Base-by-base conservation (phyloP, 345 rosid genomes). In the Brassica cretica region DNA sequence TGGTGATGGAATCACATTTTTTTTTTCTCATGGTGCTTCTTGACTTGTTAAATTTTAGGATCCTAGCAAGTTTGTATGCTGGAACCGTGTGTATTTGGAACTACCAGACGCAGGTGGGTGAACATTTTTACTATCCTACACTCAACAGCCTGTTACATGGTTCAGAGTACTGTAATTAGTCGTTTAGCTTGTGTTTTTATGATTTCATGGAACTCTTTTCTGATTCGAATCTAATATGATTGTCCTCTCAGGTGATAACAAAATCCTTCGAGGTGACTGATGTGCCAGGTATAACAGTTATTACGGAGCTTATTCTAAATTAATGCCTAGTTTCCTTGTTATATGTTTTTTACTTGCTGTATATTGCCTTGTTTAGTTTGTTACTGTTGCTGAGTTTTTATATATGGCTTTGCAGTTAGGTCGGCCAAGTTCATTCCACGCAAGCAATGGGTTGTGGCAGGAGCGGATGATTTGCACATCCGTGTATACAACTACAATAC, bases 401-500 rank as follows among this genome's bases (percentile, higher is more conserved):
- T 60, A 30, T 35, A 24, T 63, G 68, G 8, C 66, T 76, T 76
- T 82, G 79, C 93, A 96, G 99, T 96, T 51, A 86, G 99, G 83
- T 88, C 98, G 37, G 98, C 98, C 46, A 96, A 91, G 86, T 96
- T 93, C 80, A 76, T 93, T 7, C 84, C 97, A 0, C 88, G 90
- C 49, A 88, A 91, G 81, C 96, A 93, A 71, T 96, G 99, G 99
- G 87, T 93, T 70, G 95, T 96, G 63, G 93, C 92, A 79, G 99
- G 92, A 69, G 96, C 98, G 51, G 99, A 93, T 77, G 98, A 93
- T 87, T 87, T 86, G 91, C 81, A 86, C 76, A 81, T 96, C 70
- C 99, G 97, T 61, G 95, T 93, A 53, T 91, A 90, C 82, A 90
- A 96, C 69, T 91, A 93, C 87, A 90, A 93, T 67, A 96, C 99